Evolutionary conservation across 2,329 filamentous ascomycete genomes (phyloP).

Genomic region (Exophiala viscosa): DNA sequence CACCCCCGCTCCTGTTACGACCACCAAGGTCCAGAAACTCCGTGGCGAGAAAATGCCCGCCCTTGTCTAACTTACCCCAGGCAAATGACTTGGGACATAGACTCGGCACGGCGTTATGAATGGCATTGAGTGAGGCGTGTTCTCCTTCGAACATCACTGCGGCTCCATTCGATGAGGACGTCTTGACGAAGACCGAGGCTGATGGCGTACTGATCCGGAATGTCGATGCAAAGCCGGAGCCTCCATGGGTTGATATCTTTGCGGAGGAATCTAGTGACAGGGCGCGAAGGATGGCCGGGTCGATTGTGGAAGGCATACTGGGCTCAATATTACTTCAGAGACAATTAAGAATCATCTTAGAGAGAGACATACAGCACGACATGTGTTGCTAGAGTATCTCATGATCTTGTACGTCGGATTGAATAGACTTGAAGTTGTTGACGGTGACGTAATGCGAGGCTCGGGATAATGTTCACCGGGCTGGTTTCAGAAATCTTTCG

Average conservation of each 20-base stretch:
- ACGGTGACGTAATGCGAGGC: neutral
- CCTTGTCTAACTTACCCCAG: conserved; percentile 57
- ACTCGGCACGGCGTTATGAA: conserved; percentile 66
- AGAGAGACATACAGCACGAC: neutral
- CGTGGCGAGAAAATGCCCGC: conserved; percentile 59
- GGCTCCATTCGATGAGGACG: conserved; percentile 32
- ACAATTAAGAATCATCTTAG: neutral
- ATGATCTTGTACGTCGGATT: neutral
- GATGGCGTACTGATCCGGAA: conserved; percentile 37
- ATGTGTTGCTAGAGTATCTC: neutral
- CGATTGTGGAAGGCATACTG: conserved; percentile 21
- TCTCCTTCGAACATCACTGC: conserved; percentile 59
- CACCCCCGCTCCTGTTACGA: conserved; percentile 34
- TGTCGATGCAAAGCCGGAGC: conserved; percentile 45
- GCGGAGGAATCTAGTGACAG: conserved; percentile 36
- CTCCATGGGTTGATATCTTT: conserved; percentile 36
- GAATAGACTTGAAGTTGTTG: neutral
- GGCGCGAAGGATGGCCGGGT: conserved; percentile 36
- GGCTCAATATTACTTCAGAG: neutral
- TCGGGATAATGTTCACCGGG: neutral
- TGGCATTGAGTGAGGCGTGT: conserved; percentile 76
- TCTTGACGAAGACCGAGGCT: conserved; percentile 41
- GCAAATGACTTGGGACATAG: conserved; percentile 75
- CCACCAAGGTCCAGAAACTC: conserved; percentile 70
- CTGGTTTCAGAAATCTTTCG: too few relatives aligned